A percentile compares a stretch with the other conserved stretches of the same genome.
Conservation (phyloP, 2,329 filamentous ascomycete genomes). For the Sporothrix brasiliensis region DNA sequence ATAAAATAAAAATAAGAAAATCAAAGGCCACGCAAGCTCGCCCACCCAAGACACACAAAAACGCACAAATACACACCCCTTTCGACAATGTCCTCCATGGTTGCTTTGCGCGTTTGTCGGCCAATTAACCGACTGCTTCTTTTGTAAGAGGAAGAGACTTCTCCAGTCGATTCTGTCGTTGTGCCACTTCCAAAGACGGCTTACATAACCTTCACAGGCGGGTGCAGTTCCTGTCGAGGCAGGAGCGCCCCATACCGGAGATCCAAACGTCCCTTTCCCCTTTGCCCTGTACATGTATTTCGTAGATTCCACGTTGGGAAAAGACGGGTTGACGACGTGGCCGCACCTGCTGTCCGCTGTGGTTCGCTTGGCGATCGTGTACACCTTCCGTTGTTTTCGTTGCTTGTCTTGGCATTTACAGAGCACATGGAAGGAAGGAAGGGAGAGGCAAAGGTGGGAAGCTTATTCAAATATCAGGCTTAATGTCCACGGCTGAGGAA, state of each 20-base stretch:
- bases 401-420: not conserved
- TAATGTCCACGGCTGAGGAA: not conserved
- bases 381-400: slow-evolving; percentile 2
- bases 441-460: not conserved
- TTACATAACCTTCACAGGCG: not conserved
- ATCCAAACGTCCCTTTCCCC: not conserved
- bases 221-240: not conserved
- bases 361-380: slow-evolving; percentile 21
- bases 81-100: not conserved
- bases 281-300: not conserved
- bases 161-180: not conserved
- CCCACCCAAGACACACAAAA: slow-evolving; percentile 11
- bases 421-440: not conserved
- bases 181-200: not conserved
- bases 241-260: not conserved
- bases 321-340: slow-evolving; percentile 2
- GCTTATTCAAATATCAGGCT: slow-evolving; percentile 4
- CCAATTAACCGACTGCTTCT: slow-evolving; percentile 18
- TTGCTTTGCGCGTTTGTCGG: slow-evolving; percentile 32
- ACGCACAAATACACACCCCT: not conserved
- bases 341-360: not conserved
- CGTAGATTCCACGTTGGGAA: too few species aligned
- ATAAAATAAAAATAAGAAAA: slow-evolving; percentile 1
- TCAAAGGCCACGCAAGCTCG: slow-evolving; percentile 22
- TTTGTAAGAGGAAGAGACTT: not conserved